Percentiles rank a stretch among this genome's conserved stretches.
phyloP scores from a whole-genome alignment of 176 grass and related monocot species.

The Oryza officinalis region DNA sequence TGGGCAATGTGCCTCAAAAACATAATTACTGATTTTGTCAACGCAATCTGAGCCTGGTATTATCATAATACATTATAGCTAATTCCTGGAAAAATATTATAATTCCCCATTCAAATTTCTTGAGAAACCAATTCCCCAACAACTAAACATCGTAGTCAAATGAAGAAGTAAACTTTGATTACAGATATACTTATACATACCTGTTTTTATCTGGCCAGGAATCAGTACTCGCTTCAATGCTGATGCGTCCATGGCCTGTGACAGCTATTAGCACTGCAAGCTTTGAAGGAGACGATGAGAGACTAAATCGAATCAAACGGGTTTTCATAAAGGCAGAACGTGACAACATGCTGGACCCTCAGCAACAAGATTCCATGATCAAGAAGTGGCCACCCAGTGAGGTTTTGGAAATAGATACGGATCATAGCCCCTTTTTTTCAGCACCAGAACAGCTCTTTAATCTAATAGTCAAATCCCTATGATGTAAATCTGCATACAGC shows the following conservation, averaged over 20 bases:
- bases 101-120: not conserved
- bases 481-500: constrained; percentile 32
- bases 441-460: constrained; percentile 52
- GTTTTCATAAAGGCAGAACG: constrained; percentile 59
- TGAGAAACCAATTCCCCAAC: not conserved
- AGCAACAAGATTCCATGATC: constrained; percentile 74
- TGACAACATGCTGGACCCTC: constrained; percentile 55
- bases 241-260: constrained; percentile 63
- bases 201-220: constrained; percentile 42
- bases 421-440: constrained; percentile 78
- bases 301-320: constrained; percentile 39
- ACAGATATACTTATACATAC: constrained; percentile 20
- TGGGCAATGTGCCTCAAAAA: not conserved
- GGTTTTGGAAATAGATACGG: constrained; percentile 54
- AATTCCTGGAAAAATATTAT: constrained; percentile 3
- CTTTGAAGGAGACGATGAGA: constrained; percentile 42
- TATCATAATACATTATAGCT: not conserved
- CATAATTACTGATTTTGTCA: not conserved
- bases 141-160: constrained; percentile 1
- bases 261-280: constrained; percentile 39
- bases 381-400: constrained; percentile 68
- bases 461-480: constrained; percentile 58
- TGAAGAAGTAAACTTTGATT: constrained; percentile 6
- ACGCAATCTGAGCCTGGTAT: not conserved
- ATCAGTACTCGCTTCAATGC: constrained; percentile 58